These are phyloP conservation scores for Geranium brycei DNA, from an alignment of 345 rosid genomes.

Conservation along the genomic window DNA sequence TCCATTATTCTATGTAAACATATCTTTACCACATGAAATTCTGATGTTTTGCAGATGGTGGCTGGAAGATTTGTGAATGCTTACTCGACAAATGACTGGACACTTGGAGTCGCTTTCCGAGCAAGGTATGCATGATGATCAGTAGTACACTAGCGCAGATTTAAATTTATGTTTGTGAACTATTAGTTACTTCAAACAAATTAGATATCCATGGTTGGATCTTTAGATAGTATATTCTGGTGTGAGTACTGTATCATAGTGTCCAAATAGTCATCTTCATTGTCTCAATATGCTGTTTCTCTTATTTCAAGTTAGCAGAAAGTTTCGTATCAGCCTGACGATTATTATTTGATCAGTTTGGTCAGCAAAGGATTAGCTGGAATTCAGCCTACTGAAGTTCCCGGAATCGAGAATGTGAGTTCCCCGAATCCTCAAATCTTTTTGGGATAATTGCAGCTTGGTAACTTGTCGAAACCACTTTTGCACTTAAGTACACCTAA, in stretches of 20 bases:
- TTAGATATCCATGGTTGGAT: not conserved
- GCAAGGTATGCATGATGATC: slow-evolving; percentile 52
- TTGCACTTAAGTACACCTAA: too few relatives aligned
- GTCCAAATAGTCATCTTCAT: too few relatives aligned
- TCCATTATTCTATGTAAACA: not conserved
- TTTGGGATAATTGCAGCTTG: too few relatives aligned
- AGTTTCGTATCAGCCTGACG: not conserved
- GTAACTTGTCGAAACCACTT: too few relatives aligned
- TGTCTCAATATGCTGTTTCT: not conserved
- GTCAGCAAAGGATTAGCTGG: slow-evolving; percentile 89
- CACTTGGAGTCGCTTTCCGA: slow-evolving; percentile 87
- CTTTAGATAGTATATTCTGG: not conserved
- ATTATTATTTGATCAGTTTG: slow-evolving; percentile 34
- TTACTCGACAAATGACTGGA: slow-evolving; percentile 85
- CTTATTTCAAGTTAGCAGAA: not conserved
- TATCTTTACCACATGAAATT: not conserved
- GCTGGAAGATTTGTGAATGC: slow-evolving; percentile 92
- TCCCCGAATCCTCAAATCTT: not conserved
- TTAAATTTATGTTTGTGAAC: not conserved
- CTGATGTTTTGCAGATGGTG: slow-evolving; percentile 57
- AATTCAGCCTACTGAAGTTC: slow-evolving; percentile 58
- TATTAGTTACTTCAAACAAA: too few relatives aligned
- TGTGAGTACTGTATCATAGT: not conserved
- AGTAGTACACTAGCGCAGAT: not conserved
- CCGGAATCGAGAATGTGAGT: slow-evolving; percentile 83